Percentiles rank a stretch among this genome's conserved stretches.
Conservation (phyloP, 1,284 basidiomycete species). For the Ustilago curta region DNA sequence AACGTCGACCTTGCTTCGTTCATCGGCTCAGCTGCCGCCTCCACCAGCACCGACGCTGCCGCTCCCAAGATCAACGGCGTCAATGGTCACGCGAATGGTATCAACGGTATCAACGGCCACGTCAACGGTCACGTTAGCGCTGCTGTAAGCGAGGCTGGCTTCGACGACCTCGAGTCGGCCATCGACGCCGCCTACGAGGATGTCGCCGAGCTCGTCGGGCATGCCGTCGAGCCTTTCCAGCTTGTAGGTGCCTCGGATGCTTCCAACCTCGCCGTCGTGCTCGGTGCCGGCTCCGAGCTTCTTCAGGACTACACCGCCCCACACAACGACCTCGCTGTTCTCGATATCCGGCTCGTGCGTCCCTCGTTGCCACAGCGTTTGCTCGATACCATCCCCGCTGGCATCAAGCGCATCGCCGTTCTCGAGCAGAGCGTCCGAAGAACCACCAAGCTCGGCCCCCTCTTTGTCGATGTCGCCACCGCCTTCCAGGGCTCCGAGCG, state of each 20-base stretch:
- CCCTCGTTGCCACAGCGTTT: slow-evolving; percentile 80
- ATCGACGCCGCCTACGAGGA: slow-evolving; percentile 55
- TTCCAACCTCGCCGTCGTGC: slow-evolving; percentile 59
- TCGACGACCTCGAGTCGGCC: slow-evolving; percentile 51
- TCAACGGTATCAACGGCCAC: slow-evolving; percentile 60
- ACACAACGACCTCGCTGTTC: slow-evolving; percentile 73
- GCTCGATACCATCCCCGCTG: slow-evolving; percentile 76
- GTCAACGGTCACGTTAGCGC: slow-evolving; percentile 42
- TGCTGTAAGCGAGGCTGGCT: slow-evolving; percentile 43
- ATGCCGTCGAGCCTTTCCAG: slow-evolving; percentile 58
- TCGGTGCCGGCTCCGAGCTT: slow-evolving; percentile 57
- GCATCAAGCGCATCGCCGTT: slow-evolving; percentile 80
- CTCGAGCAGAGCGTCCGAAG: slow-evolving; percentile 83
- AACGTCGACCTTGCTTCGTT: slow-evolving; percentile 59
- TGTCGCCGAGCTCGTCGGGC: slow-evolving; percentile 56
- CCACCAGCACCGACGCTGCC: slow-evolving; percentile 66
- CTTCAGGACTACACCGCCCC: slow-evolving; percentile 70
- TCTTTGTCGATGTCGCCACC: slow-evolving; percentile 84
- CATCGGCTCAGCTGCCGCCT: slow-evolving; percentile 39
- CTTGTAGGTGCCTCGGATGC: slow-evolving; percentile 54
- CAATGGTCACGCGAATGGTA: slow-evolving; percentile 69
- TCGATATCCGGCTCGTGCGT: slow-evolving; percentile 79
- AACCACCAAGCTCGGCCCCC: slow-evolving; percentile 86
- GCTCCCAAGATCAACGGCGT: slow-evolving; percentile 69
- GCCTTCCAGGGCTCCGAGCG: slow-evolving; percentile 77